These are phyloP conservation scores for Funneliformis mosseae DNA, from an alignment of 192 early-diverging fungal species.

Conservation along the genomic window DNA sequence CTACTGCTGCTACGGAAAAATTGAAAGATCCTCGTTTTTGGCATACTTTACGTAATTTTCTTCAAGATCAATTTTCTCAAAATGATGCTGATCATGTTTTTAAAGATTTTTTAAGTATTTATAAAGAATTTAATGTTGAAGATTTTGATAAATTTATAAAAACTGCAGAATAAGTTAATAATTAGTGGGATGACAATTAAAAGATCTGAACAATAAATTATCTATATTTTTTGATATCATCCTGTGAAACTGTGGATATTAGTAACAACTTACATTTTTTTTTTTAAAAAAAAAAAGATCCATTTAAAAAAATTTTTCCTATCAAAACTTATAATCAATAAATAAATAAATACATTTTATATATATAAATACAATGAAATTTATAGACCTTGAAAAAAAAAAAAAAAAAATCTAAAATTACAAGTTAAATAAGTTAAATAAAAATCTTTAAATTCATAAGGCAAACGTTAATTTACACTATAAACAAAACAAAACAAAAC, in stretches of 20 bases:
- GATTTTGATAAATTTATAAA: constrained; percentile 2
- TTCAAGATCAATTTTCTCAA: constrained; percentile 2
- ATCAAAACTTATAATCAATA: background rate
- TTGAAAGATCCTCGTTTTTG: constrained; percentile 18
- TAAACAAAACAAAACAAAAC: background rate
- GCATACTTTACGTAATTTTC: background rate
- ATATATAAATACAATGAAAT: background rate
- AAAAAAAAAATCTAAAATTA: background rate
- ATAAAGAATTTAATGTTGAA: constrained; percentile 2
- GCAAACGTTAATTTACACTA: background rate
- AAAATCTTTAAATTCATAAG: background rate
- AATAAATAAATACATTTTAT: background rate
- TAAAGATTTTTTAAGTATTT: constrained; percentile 7
- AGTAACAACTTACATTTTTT: too few species aligned
- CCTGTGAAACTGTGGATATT: too few species aligned
- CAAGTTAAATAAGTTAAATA: background rate
- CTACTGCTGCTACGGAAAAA: background rate
- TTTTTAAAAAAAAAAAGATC: background rate
- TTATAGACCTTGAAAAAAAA: background rate
- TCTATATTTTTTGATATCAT: too few species aligned
- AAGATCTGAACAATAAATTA: too few species aligned
- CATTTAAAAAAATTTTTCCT: background rate
- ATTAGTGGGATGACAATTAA: too few species aligned
- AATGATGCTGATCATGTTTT: constrained; percentile 5
- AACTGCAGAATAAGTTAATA: background rate